Evolutionary conservation across 2,329 filamentous ascomycete species (phyloP), one percentile per base, ranked within the genome.

Genomic region (Fusarium zealandicum): DNA sequence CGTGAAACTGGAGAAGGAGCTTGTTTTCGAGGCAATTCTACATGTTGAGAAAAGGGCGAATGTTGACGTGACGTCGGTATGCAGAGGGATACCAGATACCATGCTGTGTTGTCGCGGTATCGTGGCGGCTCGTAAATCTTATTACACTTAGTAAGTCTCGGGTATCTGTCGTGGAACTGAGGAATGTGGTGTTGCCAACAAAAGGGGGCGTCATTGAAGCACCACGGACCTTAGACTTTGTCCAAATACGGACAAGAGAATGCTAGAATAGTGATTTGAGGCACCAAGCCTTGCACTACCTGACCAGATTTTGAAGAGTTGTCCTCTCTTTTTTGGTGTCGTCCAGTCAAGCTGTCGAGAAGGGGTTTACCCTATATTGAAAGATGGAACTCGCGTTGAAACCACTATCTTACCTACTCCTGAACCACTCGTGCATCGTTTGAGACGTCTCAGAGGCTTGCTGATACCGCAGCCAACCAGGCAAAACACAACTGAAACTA

Each of bases 401-500:
- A 25, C 8, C 30, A 11, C 17, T 47, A 54, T 62, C 58, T 61
- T 36, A 59, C 49, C 52, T 49, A 46, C 33, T 13, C 6, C 14
- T 13, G 36, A 37, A 40, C 35, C 58, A 56, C 22, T 25, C 22
- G 40, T 39, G 16, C 28, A 17, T 38, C 43, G 17, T 55, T 65
- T 53, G 41, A 55, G 46, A 51, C 40, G 57, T 58, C 57, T 55
- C 51, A 60, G 50, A 54, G 43, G 31, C 37, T 44, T 40, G 35
- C 49, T 41, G 41, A 47, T 47, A 50, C 52, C 13, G 16, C 50
- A 49, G 25, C 32, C 44, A 30, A 48, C 32, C 6, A 39, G 46
- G 61, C 61, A 59, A 66, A 63, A 67, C 64, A 63, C 27, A 30
- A 59, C 51, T 67, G 64, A 66, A 66, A 66, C 64, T 22, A 39